Conservation (phyloP, 1,139 yeast genomes). For the Sugiyamaella castrensis region DNA sequence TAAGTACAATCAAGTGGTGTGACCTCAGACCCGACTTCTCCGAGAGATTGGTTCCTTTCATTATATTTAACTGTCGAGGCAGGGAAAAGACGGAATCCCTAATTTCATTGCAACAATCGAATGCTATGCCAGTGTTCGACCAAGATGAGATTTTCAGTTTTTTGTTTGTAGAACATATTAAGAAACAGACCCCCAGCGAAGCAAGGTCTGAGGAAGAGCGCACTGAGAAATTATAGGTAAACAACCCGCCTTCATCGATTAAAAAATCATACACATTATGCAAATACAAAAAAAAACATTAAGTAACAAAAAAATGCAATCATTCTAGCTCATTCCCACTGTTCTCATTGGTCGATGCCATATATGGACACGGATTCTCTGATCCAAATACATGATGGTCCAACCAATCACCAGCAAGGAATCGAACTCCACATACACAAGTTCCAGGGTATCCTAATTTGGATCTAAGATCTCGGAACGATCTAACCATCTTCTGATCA, state of each 20-base stretch:
- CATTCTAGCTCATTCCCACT: not conserved
- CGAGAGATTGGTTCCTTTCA: too few species aligned
- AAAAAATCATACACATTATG: not conserved
- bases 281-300: not conserved
- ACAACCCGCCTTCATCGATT: not conserved
- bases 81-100: too few species aligned
- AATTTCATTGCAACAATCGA: too few species aligned
- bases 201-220: not conserved
- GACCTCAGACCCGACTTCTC: too few species aligned
- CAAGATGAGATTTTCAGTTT: too few species aligned
- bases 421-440: constrained; percentile 56
- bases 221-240: not conserved
- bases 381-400: constrained; percentile 49
- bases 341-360: not conserved
- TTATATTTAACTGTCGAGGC: too few species aligned
- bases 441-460: constrained; percentile 53
- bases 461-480: constrained; percentile 52
- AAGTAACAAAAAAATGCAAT: not conserved
- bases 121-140: too few species aligned
- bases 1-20: too few species aligned
- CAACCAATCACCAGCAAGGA: constrained; percentile 55
- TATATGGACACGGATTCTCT: constrained; percentile 20
- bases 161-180: too few species aligned
- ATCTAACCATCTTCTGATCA: constrained; percentile 42
- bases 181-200: too few species aligned